phyloP scores from a whole-genome alignment of 306 rosid genomes.

The Trichosanthes cucumerina region DNA sequence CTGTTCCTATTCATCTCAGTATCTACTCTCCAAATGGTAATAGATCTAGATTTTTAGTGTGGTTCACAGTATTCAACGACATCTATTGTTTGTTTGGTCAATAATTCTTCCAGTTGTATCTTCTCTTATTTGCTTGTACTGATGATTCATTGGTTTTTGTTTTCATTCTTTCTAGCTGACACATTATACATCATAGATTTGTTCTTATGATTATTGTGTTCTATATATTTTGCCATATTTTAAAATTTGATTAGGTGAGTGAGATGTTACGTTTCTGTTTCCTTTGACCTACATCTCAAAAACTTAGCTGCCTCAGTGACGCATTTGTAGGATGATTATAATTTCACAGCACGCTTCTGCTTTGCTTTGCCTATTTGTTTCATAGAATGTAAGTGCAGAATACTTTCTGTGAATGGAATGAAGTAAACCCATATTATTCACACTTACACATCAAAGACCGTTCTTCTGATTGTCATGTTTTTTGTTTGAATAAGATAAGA shows the following conservation, averaged over 20 bases:
- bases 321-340: neutral
- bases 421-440: neutral
- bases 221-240: neutral
- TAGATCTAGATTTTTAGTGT: neutral
- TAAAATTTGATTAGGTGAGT: neutral
- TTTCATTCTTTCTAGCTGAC: neutral
- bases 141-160: neutral
- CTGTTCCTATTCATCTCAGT: conserved; percentile 80
- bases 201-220: neutral
- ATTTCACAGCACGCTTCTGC: neutral
- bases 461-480: neutral
- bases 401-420: neutral
- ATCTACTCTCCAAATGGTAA: conserved; percentile 73
- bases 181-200: neutral
- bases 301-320: neutral
- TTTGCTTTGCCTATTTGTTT: neutral
- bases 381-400: neutral
- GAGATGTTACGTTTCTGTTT: neutral
- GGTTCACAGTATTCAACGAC: neutral
- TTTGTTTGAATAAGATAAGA: neutral
- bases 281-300: neutral
- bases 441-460: neutral
- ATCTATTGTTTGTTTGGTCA: neutral
- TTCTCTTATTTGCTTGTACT: neutral
- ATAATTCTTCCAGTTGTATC: neutral